These are phyloP conservation scores for Aspergillus affinis DNA, from an alignment of 495 filamentous ascomycete species.

Conservation along the genomic window DNA sequence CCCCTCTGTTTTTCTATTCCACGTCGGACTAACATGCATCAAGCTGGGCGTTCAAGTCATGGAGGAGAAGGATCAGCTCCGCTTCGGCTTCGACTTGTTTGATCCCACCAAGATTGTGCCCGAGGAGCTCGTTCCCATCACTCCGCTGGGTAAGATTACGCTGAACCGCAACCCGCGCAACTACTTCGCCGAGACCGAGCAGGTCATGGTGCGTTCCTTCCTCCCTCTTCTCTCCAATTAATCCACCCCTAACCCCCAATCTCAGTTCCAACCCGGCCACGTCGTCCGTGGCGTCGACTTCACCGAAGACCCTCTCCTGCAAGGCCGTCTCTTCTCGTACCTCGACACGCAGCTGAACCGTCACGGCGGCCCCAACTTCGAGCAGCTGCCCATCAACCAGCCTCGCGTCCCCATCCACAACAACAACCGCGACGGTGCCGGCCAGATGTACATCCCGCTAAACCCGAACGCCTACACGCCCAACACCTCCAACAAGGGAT, in stretches of 20 bases:
- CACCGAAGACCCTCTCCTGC: slow-evolving; percentile 70
- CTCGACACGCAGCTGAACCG: slow-evolving; percentile 75
- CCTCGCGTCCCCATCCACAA: slow-evolving; percentile 65
- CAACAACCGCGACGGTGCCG: slow-evolving; percentile 61
- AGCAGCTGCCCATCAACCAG: slow-evolving; percentile 73
- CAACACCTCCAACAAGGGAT: slow-evolving; percentile 66
- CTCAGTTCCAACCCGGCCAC: slow-evolving; percentile 63
- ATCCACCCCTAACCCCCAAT: not conserved
- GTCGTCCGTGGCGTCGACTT: slow-evolving; percentile 74
- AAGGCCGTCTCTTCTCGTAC: slow-evolving; percentile 74
- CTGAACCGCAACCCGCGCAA: slow-evolving; percentile 70
- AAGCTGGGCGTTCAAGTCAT: slow-evolving; percentile 70
- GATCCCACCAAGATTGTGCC: slow-evolving; percentile 79
- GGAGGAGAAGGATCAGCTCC: slow-evolving; percentile 62
- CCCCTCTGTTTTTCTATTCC: not conserved
- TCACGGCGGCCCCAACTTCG: slow-evolving; percentile 71
- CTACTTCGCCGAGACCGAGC: slow-evolving; percentile 80
- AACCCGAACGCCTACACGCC: slow-evolving; percentile 59
- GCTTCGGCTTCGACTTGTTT: slow-evolving; percentile 69
- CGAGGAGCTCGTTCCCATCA: slow-evolving; percentile 67
- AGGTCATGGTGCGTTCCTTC: slow-evolving; percentile 55
- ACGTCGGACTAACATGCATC: slow-evolving; percentile 7
- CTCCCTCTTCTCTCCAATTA: too few relatives aligned
- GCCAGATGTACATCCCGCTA: slow-evolving; percentile 48
- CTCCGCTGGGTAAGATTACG: slow-evolving; percentile 63